Evolutionary conservation across 2,329 filamentous ascomycete species (phyloP).

Genomic region (Aspergillus spinulosporus): DNA sequence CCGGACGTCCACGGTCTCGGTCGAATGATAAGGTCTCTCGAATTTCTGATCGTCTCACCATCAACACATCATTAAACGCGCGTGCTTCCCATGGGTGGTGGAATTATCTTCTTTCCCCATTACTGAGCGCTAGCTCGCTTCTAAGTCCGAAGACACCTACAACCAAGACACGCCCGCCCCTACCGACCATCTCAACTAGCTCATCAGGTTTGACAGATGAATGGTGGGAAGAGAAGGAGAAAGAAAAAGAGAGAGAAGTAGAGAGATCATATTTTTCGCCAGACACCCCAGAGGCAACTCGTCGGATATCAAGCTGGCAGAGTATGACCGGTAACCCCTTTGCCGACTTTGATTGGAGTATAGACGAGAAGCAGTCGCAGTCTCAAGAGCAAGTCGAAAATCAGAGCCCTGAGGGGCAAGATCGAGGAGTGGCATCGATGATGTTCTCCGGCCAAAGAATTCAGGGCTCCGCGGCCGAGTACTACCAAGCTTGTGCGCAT

Average conservation of each 20-base stretch:
- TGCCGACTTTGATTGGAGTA: conserved; percentile 16
- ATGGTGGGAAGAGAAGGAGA: conserved; percentile 23
- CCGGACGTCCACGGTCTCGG: conserved; percentile 23
- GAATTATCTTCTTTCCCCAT: conserved; percentile 49
- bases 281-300: conserved; percentile 30
- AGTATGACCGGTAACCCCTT: conserved; percentile 20
- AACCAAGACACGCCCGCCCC: conserved; percentile 25
- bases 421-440: conserved; percentile 17
- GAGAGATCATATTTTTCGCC: conserved; percentile 33
- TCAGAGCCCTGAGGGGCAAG: background rate
- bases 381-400: background rate
- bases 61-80: conserved; percentile 39
- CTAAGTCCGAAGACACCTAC: conserved; percentile 30
- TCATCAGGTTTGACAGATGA: conserved; percentile 25
- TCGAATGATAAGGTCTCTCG: conserved; percentile 34
- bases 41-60: conserved; percentile 34
- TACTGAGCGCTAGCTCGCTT: conserved; percentile 41
- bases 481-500: conserved; percentile 48
- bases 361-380: conserved; percentile 4
- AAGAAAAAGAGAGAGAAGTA: conserved; percentile 22
- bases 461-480: conserved; percentile 42
- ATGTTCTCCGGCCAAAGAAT: conserved; percentile 30
- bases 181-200: conserved; percentile 27
- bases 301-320: conserved; percentile 23
- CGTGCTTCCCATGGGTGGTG: conserved; percentile 53